phyloP scores from a whole-genome alignment of 129 eudicot species.

The Lonicera japonica region DNA sequence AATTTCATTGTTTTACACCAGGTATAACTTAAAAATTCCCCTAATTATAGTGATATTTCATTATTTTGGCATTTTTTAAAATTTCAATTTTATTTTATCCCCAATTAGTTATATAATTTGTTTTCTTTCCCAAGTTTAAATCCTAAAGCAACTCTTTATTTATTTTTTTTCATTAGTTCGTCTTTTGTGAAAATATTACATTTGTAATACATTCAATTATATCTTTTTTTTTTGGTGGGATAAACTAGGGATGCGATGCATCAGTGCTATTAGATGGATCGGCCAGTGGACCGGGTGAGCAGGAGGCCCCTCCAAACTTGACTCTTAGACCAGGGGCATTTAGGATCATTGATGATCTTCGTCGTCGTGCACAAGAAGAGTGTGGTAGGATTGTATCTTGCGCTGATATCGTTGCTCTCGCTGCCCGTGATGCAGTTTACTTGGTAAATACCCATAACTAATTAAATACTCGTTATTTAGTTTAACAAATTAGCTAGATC shows the following conservation, averaged over 20 bases:
- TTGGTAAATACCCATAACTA: slow-evolving; percentile 39
- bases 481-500: no score
- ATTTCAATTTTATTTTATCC: no score
- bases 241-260: slow-evolving; percentile 58
- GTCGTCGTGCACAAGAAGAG: slow-evolving; percentile 26
- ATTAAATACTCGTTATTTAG: no score
- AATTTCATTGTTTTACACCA: no score
- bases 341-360: slow-evolving; percentile 38
- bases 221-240: no score
- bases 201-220: no score
- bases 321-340: slow-evolving; percentile 46
- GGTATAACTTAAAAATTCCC: no score
- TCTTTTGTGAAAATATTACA: no score
- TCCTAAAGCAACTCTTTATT: background rate
- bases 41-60: no score
- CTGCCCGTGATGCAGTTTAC: slow-evolving; percentile 50
- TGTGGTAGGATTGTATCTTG: slow-evolving; percentile 42
- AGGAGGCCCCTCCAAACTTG: slow-evolving; percentile 51
- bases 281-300: slow-evolving; percentile 57
- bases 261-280: slow-evolving; percentile 70
- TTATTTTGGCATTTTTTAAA: no score
- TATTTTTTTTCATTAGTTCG: background rate
- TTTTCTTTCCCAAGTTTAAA: no score
- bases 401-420: slow-evolving; percentile 44
- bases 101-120: no score